Evolutionary conservation across 495 filamentous ascomycete genomes (phyloP), one percentile per base, ranked within the genome.

Genomic region (Daldinia concentrica): DNA sequence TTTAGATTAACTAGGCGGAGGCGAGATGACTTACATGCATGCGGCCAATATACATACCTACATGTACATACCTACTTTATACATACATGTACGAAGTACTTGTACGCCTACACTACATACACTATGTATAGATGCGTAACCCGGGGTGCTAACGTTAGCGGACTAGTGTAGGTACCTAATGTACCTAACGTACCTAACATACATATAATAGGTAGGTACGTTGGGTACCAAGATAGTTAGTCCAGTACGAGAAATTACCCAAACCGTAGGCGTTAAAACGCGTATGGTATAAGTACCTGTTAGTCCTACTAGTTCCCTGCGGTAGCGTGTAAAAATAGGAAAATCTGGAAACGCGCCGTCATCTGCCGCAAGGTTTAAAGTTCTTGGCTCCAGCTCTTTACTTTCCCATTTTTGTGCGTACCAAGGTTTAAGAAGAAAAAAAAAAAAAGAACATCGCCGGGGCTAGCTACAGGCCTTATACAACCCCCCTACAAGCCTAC

Each of bases 291-390:
- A 45, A 52, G 19, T 51, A 51, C 50, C 32, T 34, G 11, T 11
- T 34, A 34, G 32, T 34, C 17, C 50, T 54, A 43, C 55, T 64
- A 22, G 24, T 30, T 60, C n/a, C 19, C 29, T 26, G 55, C 51
- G 65, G 66, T 73, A 66, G 57, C 71, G 32, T 52, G 71, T 73
- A 69, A 73, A 73, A 73, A 73, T 73, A 73, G 71, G 66, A 69
- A 64, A 69, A 54, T 65, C 67, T 58, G 62, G 51, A 62, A 69
- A 73, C 58, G 66, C 71, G 48, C 51, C 65, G 71, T 73, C 71
- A 73, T 71, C 71, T 73, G 52, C 71, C 71, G 62, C 62, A 69
- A 69, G 71, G 64, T 73, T 66, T 62, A 65, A 65, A 39, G 58
- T 57, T 69, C 71, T 73, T 73, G 71, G 71, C 71, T 73, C 54